Evolutionary conservation across 192 early-diverging fungal genomes (phyloP).

Genomic region (Linnemannia schmuckeri): DNA sequence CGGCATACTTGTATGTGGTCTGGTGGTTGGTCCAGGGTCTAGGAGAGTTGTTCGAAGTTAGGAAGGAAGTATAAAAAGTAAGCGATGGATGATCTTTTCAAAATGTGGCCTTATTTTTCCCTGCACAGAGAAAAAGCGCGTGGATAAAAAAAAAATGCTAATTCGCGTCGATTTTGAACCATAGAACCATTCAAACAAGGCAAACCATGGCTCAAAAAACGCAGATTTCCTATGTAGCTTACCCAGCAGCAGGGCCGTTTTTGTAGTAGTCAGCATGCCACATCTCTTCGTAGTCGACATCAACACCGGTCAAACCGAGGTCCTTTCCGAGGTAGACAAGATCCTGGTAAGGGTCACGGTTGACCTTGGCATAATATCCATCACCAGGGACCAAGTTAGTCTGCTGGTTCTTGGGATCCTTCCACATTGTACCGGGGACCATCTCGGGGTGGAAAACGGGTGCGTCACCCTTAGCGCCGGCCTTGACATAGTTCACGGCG

Average conservation of each 20-base stretch:
- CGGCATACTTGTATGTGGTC: slow-evolving; percentile 52
- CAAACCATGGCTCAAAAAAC: too few relatives aligned
- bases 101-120: background rate
- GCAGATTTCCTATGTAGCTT: background rate
- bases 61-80: background rate
- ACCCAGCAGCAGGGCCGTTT: background rate
- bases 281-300: slow-evolving; percentile 56
- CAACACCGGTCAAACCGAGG: slow-evolving; percentile 44
- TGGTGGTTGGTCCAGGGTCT: slow-evolving; percentile 54
- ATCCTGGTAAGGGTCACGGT: slow-evolving; percentile 56
- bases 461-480: slow-evolving; percentile 15
- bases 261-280: slow-evolving; percentile 55
- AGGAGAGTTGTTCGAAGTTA: background rate
- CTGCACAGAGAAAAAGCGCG: too few relatives aligned
- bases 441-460: slow-evolving; percentile 52
- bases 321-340: slow-evolving; percentile 53
- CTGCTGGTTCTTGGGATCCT: slow-evolving; percentile 31
- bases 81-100: background rate
- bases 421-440: slow-evolving; percentile 39
- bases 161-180: too few relatives aligned
- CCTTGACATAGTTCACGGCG: slow-evolving; percentile 17
- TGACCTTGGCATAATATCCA: slow-evolving; percentile 28
- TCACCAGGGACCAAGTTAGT: slow-evolving; percentile 33
- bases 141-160: too few relatives aligned
- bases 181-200: too few relatives aligned